Evolutionary conservation across 768 basidiomycete species (phyloP).

Genomic region (Cystobasidium onofrii): DNA sequence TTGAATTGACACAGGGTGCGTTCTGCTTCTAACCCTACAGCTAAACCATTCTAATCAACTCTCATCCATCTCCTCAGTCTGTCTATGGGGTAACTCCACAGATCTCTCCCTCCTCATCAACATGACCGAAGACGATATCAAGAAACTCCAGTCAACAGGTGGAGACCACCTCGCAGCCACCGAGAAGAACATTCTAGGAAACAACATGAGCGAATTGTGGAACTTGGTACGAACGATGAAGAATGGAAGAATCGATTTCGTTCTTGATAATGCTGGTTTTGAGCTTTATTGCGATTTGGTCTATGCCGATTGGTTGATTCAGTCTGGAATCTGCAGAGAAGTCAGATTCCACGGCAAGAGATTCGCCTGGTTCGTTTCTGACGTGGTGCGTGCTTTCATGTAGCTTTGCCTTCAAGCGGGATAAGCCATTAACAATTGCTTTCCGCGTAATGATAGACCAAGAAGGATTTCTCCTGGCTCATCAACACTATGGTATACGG

Average conservation of each 20-base stretch:
- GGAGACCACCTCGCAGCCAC: slow-evolving; percentile 91
- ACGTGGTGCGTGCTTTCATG: neutral
- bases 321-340: slow-evolving; percentile 73
- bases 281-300: slow-evolving; percentile 44
- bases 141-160: slow-evolving; percentile 87
- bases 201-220: slow-evolving; percentile 67
- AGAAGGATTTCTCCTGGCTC: slow-evolving; percentile 89
- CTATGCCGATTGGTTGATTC: slow-evolving; percentile 80
- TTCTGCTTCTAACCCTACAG: neutral
- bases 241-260: slow-evolving; percentile 67
- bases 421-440: slow-evolving; percentile 43
- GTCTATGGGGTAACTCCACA: slow-evolving; percentile 94
- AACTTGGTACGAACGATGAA: slow-evolving; percentile 63
- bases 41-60: neutral
- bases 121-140: slow-evolving; percentile 90
- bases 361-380: slow-evolving; percentile 54
- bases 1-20: slow-evolving; percentile 68
- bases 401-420: no score
- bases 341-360: slow-evolving; percentile 93
- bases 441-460: slow-evolving; percentile 49
- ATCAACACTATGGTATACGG: slow-evolving; percentile 69
- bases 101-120: slow-evolving; percentile 90
- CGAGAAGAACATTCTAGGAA: slow-evolving; percentile 91
- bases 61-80: slow-evolving; percentile 51
- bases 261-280: slow-evolving; percentile 80